Evolutionary conservation across 2,329 filamentous ascomycete genomes (phyloP).

Genomic region (Cadophora sp.): DNA sequence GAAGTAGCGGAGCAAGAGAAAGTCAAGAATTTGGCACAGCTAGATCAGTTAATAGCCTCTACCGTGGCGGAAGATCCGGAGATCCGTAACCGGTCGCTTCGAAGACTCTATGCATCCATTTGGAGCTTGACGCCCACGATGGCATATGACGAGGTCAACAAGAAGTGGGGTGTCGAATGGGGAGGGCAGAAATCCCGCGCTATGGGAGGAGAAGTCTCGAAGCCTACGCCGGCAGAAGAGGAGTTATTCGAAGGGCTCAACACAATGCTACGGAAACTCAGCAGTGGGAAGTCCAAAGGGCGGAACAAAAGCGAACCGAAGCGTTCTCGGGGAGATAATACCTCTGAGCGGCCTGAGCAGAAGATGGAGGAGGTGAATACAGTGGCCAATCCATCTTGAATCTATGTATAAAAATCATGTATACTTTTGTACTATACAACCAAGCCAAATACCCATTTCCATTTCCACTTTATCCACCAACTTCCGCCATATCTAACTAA

Average conservation of each 20-base stretch:
- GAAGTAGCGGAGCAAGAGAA: not conserved
- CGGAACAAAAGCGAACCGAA: not conserved
- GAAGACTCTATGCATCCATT: constrained; percentile 54
- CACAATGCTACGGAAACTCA: constrained; percentile 9
- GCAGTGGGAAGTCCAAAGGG: not conserved
- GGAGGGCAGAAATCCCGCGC: constrained; percentile 46
- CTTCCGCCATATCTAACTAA: not conserved
- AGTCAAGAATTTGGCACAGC: not conserved
- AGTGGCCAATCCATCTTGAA: not conserved
- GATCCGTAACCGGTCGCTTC: constrained; percentile 49
- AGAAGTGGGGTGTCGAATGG: constrained; percentile 53
- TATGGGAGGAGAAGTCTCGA: constrained; percentile 44
- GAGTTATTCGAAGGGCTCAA: constrained; percentile 58
- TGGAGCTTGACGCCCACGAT: constrained; percentile 55
- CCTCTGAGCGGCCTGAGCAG: not conserved
- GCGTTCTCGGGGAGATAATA: not conserved
- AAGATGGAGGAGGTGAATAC: not conserved
- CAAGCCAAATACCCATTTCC: constrained; percentile 4
- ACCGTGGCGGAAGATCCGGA: not conserved
- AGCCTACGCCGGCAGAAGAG: constrained; percentile 44
- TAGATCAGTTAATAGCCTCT: not conserved
- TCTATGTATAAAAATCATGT: not conserved
- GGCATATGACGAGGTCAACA: constrained; percentile 41
- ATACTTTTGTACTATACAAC: not conserved
- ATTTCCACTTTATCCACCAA: not conserved